phyloP scores from a whole-genome alignment of 2,329 filamentous ascomycete species.

The Fusarium buharicum region DNA sequence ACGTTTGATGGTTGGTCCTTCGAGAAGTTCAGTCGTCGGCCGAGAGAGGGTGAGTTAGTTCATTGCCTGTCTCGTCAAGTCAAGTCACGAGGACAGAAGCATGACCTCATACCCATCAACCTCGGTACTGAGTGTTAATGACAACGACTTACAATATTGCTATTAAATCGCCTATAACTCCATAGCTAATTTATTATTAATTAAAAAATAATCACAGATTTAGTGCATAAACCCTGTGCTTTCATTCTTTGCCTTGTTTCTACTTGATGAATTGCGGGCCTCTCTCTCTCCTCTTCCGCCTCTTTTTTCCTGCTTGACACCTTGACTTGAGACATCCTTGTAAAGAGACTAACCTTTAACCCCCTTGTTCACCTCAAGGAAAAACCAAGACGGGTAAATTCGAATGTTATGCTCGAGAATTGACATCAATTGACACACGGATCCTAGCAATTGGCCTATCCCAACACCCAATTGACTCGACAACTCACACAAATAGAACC shows the following conservation, averaged over 20 bases:
- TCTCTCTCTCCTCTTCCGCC: conserved; percentile 1
- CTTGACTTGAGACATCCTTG: conserved; percentile 26
- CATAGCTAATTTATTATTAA: neutral
- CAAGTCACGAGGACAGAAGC: conserved; percentile 38
- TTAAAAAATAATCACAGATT: too few relatives aligned
- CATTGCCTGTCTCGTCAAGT: neutral
- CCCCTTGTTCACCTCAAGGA: conserved; percentile 5
- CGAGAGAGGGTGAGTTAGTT: neutral
- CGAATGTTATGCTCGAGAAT: conserved; percentile 6
- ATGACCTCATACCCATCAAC: conserved; percentile 35
- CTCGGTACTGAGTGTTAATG: conserved; percentile 8
- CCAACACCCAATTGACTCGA: conserved; percentile 15
- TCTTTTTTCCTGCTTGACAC: conserved; percentile 7
- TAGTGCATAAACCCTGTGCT: neutral
- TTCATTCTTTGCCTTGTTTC: conserved; percentile 33
- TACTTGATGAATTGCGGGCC: conserved; percentile 33
- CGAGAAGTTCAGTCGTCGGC: conserved; percentile 17
- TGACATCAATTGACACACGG: neutral
- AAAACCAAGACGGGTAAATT: conserved; percentile 9
- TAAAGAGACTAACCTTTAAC: neutral
- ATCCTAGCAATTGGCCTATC: conserved; percentile 13
- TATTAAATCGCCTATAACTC: neutral
- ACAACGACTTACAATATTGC: too few relatives aligned
- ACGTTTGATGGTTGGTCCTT: conserved; percentile 26
- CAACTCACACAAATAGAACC: neutral